Percentiles rank a stretch among this genome's conserved stretches.
These are phyloP conservation scores for Danielia oregonensis DNA, from an alignment of 805 yeast species.

Conservation along the genomic window DNA sequence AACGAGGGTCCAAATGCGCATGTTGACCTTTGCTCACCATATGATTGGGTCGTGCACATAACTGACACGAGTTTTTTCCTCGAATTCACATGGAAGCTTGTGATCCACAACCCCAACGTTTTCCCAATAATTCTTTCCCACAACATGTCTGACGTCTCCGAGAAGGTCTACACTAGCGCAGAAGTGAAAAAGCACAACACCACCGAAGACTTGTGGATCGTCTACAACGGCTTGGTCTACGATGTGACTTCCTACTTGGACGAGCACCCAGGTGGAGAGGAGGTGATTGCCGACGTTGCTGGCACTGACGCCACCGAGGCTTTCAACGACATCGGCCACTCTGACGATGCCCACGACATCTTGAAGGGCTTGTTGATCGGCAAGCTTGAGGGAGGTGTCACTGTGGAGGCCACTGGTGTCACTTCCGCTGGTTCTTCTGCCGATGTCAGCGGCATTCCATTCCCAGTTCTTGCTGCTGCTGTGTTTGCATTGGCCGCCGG, in stretches of 20 bases:
- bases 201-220: slow-evolving; percentile 41
- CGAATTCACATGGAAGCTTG: slow-evolving; percentile 1
- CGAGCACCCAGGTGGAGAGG: slow-evolving; percentile 79
- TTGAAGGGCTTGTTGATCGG: slow-evolving; percentile 71
- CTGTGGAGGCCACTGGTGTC: slow-evolving; percentile 18
- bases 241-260: slow-evolving; percentile 41
- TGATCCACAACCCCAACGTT: neutral
- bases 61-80: slow-evolving; percentile 1
- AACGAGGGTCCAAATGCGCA: slow-evolving; percentile 2
- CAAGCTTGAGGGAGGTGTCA: slow-evolving; percentile 62
- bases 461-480: slow-evolving; percentile 17
- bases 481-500: slow-evolving; percentile 17
- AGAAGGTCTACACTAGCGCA: slow-evolving; percentile 53
- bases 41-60: slow-evolving; percentile 16
- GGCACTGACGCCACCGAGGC: slow-evolving; percentile 75
- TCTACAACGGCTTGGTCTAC: slow-evolving; percentile 42
- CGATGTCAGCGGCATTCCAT: slow-evolving; percentile 15
- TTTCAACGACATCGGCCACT: slow-evolving; percentile 89
- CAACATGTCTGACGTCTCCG: slow-evolving; percentile 16
- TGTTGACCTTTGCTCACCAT: slow-evolving; percentile 5
- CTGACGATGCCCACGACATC: slow-evolving; percentile 88
- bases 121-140: neutral
- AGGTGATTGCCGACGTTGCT: slow-evolving; percentile 71
- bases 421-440: slow-evolving; percentile 7
- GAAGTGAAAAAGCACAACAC: slow-evolving; percentile 41